Base-by-base conservation (phyloP, 495 filamentous ascomycete genomes). In the Podospora pseudopauciseta region DNA sequence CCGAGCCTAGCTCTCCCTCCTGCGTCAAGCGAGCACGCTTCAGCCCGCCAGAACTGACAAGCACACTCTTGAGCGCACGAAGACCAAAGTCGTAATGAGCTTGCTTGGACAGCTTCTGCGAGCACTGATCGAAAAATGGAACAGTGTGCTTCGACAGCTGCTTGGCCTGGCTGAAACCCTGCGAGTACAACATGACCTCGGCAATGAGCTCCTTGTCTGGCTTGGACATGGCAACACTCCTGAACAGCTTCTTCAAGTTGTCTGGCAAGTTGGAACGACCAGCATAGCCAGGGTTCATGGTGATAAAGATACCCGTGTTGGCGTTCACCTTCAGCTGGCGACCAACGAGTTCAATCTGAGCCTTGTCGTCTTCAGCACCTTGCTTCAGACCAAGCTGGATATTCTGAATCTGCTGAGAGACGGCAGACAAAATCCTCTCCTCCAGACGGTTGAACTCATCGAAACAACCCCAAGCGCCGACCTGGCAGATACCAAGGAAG, bases 401-500 rank as follows among this genome's bases (percentile, higher is more conserved):
- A 71, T 99, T 98, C 77, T 99, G 95, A 18, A 99, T 93, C 76
- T 98, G 96, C 75, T 99, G 95, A 28, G 95, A 99, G 6, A 99
- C 95, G 39, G 95, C 95, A 27, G 96, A 98, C 66, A 99, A 79
- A 68, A 99, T 99, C 65, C 94, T 87, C 80, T 99, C 95, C 72
- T 99, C 95, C 18, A 99, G 80, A 84, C 95, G 90, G 77, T 99
- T 99, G 84, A 99, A 99, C 80, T 99, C 95, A 75, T 99, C 95
- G 77, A 99, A 99, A 80, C 95, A 99, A 76, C 95, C 95, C 95
- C 95, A 99, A 16, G 95, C 95, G 74, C 95, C 95, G 67, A 99
- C 95, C 78, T 98, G 96, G 76, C 96, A 99, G 68, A 99, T 97
- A 85, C 95, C 95, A 34, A 99, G 87, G 84, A 99, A 98, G 74